Conservation (phyloP, 1,284 basidiomycete species). For the Meira miltonrushii region DNA sequence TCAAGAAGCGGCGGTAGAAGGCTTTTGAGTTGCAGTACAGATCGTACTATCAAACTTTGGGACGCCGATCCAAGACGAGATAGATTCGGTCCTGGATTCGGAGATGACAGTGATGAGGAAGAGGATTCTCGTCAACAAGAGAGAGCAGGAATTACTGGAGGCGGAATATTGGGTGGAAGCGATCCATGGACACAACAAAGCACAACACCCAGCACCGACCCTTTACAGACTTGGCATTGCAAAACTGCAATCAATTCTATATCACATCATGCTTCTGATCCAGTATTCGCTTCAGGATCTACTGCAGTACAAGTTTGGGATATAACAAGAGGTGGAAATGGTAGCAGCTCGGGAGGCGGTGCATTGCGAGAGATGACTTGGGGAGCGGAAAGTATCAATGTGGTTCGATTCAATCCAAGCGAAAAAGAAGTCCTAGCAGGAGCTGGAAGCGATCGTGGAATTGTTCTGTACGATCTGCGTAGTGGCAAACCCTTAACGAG, state of each 20-base stretch:
- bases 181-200: slow-evolving; percentile 5
- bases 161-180: slow-evolving; percentile 5
- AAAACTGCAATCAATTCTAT: slow-evolving; percentile 64
- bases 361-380: slow-evolving; percentile 54
- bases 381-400: slow-evolving; percentile 72
- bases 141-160: background rate
- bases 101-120: slow-evolving; percentile 47
- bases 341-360: slow-evolving; percentile 54
- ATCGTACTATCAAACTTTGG: slow-evolving; percentile 90
- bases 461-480: slow-evolving; percentile 91
- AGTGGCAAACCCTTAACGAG: slow-evolving; percentile 89
- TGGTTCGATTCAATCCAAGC: slow-evolving; percentile 85
- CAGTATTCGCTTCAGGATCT: slow-evolving; percentile 88
- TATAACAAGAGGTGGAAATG: slow-evolving; percentile 62
- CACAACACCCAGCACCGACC: slow-evolving; percentile 10
- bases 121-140: slow-evolving; percentile 7
- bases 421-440: slow-evolving; percentile 89
- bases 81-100: slow-evolving; percentile 40
- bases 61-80: slow-evolving; percentile 54
- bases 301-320: slow-evolving; percentile 96
- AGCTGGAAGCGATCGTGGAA: slow-evolving; percentile 87
- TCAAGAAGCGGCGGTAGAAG: slow-evolving; percentile 55
- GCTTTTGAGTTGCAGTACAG: slow-evolving; percentile 83
- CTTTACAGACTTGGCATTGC: slow-evolving; percentile 43
- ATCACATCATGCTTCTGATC: slow-evolving; percentile 82